Base-by-base conservation (phyloP, 495 filamentous ascomycete genomes). In the Haplographium delicatum region DNA sequence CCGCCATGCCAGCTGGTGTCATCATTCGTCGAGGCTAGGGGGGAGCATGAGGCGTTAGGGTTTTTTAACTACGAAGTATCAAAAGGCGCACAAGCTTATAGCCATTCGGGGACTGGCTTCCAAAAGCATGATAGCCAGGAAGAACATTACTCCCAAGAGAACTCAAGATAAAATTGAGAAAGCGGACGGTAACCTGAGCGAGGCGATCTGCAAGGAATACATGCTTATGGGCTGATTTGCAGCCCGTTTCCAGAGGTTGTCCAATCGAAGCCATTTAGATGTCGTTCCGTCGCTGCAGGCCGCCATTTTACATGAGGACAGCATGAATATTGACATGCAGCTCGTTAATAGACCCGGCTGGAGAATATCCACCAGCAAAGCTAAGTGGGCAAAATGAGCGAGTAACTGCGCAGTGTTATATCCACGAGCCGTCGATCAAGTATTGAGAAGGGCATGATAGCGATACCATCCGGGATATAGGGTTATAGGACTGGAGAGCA, bases 321-420 rank as follows among this genome's bases (percentile, higher is more conserved):
- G 54, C 54, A 57, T 52, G 44, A 57, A 57, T 57, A 48, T 57
- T 45, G 44, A 49, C 49, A 47, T 53, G 49, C 41, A 49, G 51
- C 44, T 35, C 19, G 25, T 49, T 47, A 22, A 39, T 55, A 55
- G 45, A 30, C 13, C 49, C 28, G 30, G 37, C 18, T 35, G 20
- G 16, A 20, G 25, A 37, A 20, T 27, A 45, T 31, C 16, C 22
- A 8, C 35, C 16, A 34, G 18, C 2, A 13, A 38, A 24, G 46
- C 28, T 1, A 16, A 38, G 24, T 33, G 30, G 23, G 34, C n/a
- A 13, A n/a, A 22, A 26, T 18, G 25, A 26, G 47, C 15, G 33
- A 50, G 34, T 50, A 22, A 37, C n/a, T 0, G 10, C 26, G 35
- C 10, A 50, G 5, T 8, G n/a, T 26, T 23, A 11, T 22, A 13